These are phyloP conservation scores for Pleurotus sapidus DNA, from an alignment of 768 basidiomycete genomes.

Conservation along the genomic window DNA sequence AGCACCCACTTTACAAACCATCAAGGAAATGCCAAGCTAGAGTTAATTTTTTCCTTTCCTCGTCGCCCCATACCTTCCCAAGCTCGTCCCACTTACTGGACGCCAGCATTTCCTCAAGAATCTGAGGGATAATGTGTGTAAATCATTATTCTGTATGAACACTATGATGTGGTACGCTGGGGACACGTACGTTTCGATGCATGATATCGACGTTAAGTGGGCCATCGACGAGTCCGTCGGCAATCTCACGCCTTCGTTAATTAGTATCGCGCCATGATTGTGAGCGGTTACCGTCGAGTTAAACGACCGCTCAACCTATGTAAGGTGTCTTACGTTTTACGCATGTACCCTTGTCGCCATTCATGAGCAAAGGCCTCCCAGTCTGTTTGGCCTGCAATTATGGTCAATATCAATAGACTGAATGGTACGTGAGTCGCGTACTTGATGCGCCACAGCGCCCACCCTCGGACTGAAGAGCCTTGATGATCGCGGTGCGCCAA, in stretches of 20 bases:
- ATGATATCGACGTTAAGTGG: slow-evolving; percentile 50
- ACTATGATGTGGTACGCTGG: not conserved
- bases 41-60: slow-evolving; percentile 41
- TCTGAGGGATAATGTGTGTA: slow-evolving; percentile 27
- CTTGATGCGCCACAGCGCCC: not conserved
- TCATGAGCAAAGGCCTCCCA: slow-evolving; percentile 34
- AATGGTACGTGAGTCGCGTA: not conserved
- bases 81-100: slow-evolving; percentile 49
- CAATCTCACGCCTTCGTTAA: slow-evolving; percentile 35
- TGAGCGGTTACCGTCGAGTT: too few relatives aligned
- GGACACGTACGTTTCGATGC: slow-evolving; percentile 45
- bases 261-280: not conserved
- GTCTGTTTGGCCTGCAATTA: slow-evolving; percentile 9
- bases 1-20: slow-evolving; percentile 27
- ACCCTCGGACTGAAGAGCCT: slow-evolving; percentile 9
- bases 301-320: too few relatives aligned
- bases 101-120: slow-evolving; percentile 53
- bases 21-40: slow-evolving; percentile 59
- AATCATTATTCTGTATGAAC: not conserved
- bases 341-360: slow-evolving; percentile 40
- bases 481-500: slow-evolving; percentile 18
- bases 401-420: too few relatives aligned
- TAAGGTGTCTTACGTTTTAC: slow-evolving; percentile 22
- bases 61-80: slow-evolving; percentile 39
- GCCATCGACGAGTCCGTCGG: slow-evolving; percentile 38